Evolutionary conservation across 2,329 filamentous ascomycete species (phyloP).

Genomic region (Botrytis cinerea): DNA sequence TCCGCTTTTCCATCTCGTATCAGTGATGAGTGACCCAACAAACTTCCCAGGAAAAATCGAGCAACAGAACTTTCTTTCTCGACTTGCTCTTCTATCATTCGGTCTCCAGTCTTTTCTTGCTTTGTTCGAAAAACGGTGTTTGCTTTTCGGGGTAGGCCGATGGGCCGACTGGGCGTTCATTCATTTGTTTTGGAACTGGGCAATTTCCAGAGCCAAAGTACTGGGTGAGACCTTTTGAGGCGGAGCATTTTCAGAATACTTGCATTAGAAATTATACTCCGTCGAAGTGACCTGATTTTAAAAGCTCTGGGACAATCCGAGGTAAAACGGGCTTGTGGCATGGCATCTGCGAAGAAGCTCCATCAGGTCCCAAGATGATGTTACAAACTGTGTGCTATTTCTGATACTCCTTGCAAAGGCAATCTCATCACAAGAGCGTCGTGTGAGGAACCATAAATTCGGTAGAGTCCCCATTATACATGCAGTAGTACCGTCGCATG

Average conservation of each 20-base stretch:
- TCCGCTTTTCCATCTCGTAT: not conserved
- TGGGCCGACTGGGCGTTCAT: not conserved
- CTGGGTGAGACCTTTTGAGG: not conserved
- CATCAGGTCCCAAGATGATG: not conserved
- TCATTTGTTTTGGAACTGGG: not conserved
- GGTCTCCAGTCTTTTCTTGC: not conserved
- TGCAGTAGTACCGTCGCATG: not conserved
- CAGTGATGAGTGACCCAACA: not conserved
- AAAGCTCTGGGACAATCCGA: not conserved
- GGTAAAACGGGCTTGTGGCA: not conserved
- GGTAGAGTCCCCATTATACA: not conserved
- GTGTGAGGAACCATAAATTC: not conserved
- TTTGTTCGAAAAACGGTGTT: not conserved
- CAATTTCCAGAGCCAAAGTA: not conserved
- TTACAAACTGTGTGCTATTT: not conserved
- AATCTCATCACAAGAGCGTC: not conserved
- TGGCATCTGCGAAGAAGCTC: not conserved
- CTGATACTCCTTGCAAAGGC: not conserved
- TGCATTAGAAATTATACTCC: not conserved
- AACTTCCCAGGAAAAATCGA: not conserved
- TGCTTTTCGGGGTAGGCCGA: not conserved
- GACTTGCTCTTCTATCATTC: not conserved
- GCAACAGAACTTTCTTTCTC: not conserved
- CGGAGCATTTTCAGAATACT: not conserved
- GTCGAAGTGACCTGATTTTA: not conserved